Percentiles rank a stretch among this genome's conserved stretches.
These are phyloP conservation scores for Pelargonium citronellum DNA, from an alignment of 441 rosid genomes.

Conservation along the genomic window DNA sequence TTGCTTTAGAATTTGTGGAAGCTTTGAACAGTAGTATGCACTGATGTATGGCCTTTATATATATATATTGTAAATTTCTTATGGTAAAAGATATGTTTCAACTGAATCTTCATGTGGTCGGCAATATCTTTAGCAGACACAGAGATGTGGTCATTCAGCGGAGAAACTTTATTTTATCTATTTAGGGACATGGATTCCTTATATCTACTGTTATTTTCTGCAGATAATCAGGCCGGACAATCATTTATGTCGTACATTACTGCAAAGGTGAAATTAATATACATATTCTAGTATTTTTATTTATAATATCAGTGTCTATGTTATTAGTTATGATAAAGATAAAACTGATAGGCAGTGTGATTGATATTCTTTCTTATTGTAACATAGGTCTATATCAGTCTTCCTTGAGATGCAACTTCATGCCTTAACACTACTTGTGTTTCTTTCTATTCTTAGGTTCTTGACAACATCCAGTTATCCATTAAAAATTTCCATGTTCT, in stretches of 20 bases:
- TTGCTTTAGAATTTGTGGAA: not conserved
- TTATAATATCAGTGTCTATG: too few relatives aligned
- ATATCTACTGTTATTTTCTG: conserved; percentile 21
- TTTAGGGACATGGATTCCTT: not conserved
- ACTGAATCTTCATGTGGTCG: not conserved
- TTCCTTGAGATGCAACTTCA: not conserved
- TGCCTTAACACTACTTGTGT: not conserved
- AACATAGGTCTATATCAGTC: not conserved
- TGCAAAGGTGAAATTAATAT: conserved; percentile 53
- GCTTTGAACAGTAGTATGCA: not conserved
- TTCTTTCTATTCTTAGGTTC: conserved; percentile 42
- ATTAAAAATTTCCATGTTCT: conserved; percentile 66
- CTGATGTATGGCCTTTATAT: not conserved
- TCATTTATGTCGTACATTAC: conserved; percentile 66
- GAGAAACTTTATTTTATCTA: not conserved
- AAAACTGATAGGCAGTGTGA: not conserved
- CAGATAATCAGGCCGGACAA: conserved; percentile 79
- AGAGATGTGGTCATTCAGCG: not conserved
- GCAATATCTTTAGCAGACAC: not conserved
- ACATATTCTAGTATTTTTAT: too few relatives aligned
- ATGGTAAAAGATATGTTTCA: conserved; percentile 1
- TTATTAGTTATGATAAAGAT: not conserved
- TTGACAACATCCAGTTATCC: conserved; percentile 81
- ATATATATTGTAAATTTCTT: not conserved
- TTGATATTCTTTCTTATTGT: conserved; percentile 2